Evolutionary conservation across 2,329 filamentous ascomycete species (phyloP).

Genomic region (Emericellopsis atlantica): DNA sequence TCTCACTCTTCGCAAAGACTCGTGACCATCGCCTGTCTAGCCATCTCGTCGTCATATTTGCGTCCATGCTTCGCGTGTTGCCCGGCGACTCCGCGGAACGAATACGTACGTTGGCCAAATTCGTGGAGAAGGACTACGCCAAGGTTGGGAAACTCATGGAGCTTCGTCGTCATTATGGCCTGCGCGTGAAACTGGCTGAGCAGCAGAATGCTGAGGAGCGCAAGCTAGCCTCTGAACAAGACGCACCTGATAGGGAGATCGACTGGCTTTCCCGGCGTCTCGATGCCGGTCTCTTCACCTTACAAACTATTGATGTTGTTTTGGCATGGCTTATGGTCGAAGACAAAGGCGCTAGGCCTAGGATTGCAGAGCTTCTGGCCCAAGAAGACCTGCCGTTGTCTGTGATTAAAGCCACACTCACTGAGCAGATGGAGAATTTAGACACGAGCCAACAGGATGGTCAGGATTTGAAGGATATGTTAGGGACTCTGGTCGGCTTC

Average conservation of each 20-base stretch:
- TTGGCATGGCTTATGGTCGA: constrained; percentile 88
- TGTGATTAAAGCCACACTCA: constrained; percentile 53
- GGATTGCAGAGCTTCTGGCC: constrained; percentile 49
- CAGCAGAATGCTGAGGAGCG: constrained; percentile 21
- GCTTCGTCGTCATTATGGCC: constrained; percentile 58
- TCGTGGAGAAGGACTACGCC: constrained; percentile 87
- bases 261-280: constrained; percentile 66
- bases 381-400: constrained; percentile 55
- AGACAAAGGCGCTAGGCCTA: constrained; percentile 60
- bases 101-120: constrained; percentile 82
- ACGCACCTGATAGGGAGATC: constrained; percentile 15
- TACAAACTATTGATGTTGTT: constrained; percentile 75
- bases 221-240: constrained; percentile 23
- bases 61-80: constrained; percentile 66
- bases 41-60: constrained; percentile 76
- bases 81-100: constrained; percentile 66
- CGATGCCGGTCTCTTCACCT: constrained; percentile 71
- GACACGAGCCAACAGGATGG: constrained; percentile 46
- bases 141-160: constrained; percentile 65
- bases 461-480: constrained; percentile 44
- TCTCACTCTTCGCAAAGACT: constrained; percentile 80
- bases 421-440: constrained; percentile 41
- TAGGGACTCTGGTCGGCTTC: constrained; percentile 38
- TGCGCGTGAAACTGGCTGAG: constrained; percentile 40
- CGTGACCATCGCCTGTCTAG: constrained; percentile 57